phyloP scores from a whole-genome alignment of 106 monocot genomes.

The Hemerocallis citrina region DNA sequence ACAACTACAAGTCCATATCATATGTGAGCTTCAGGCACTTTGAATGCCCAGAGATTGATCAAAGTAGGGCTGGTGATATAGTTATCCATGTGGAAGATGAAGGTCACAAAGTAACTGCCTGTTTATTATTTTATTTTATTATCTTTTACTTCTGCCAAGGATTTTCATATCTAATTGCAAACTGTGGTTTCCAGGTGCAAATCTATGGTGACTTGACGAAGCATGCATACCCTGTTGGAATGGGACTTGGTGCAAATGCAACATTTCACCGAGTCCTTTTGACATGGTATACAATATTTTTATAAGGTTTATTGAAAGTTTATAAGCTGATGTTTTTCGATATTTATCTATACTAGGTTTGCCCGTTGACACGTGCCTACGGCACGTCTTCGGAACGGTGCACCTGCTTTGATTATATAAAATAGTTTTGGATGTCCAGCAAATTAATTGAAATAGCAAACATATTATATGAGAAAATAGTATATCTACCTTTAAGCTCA shows the following conservation, averaged over 20 bases:
- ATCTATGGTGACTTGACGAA: conserved; percentile 42
- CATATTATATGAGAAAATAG: too few species aligned
- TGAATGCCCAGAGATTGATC: background rate
- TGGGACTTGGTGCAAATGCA: conserved; percentile 72
- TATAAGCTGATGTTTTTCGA: too few species aligned
- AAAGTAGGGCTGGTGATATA: conserved; percentile 4
- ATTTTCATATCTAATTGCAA: background rate
- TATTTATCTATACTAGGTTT: too few species aligned
- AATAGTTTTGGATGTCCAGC: too few species aligned
- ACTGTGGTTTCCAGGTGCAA: conserved; percentile 34
- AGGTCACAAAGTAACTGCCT: conserved; percentile 45
- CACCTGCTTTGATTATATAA: too few species aligned
- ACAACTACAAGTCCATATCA: conserved; percentile 11
- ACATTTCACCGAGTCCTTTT: conserved; percentile 77
- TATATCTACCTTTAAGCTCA: too few species aligned
- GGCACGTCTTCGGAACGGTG: too few species aligned
- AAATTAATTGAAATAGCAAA: too few species aligned
- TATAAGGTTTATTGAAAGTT: background rate
- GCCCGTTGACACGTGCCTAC: too few species aligned
- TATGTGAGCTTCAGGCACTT: background rate
- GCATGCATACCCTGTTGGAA: conserved; percentile 44
- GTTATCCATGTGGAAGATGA: conserved; percentile 76
- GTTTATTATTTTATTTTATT: background rate
- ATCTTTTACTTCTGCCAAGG: background rate
- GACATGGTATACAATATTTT: conserved; percentile 26